Evolutionary conservation across 2,329 filamentous ascomycete species (phyloP).

Genomic region (Colletotrichum destructivum): DNA sequence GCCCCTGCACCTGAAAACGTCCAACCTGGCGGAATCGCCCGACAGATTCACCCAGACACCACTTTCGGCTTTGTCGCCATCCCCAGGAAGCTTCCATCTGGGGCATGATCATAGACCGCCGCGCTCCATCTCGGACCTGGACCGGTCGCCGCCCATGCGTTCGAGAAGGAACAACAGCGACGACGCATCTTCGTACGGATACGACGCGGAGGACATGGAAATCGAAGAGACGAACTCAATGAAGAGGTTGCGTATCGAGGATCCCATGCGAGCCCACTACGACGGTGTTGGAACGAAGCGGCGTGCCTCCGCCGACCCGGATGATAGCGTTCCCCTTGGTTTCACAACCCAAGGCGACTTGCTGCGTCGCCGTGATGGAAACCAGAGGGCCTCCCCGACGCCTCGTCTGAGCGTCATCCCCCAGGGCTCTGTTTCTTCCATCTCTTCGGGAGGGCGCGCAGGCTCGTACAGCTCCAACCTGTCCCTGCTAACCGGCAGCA

Average conservation of each 20-base stretch:
- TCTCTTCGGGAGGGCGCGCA: constrained; percentile 61
- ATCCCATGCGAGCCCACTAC: constrained; percentile 54
- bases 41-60: constrained; percentile 62
- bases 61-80: constrained; percentile 64
- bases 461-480: constrained; percentile 64
- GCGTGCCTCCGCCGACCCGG: constrained; percentile 68
- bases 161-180: constrained; percentile 65
- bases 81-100: constrained; percentile 57
- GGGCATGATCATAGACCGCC: constrained; percentile 61
- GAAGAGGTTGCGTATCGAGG: constrained; percentile 67
- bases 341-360: constrained; percentile 57
- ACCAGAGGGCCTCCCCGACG: constrained; percentile 67
- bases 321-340: constrained; percentile 54
- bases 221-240: constrained; percentile 67
- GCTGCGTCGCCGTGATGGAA: constrained; percentile 64
- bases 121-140: constrained; percentile 61
- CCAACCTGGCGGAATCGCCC: constrained; percentile 60
- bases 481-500: constrained; percentile 59
- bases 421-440: constrained; percentile 61
- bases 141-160: constrained; percentile 63
- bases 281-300: constrained; percentile 67
- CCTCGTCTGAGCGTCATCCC: constrained; percentile 64
- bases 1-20: constrained; percentile 53
- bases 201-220: constrained; percentile 63
- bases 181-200: constrained; percentile 64